Percentiles rank a stretch among this genome's conserved stretches.
phyloP scores from a whole-genome alignment of 805 yeast species.

The Cyberlindnera euphorbiiphila region DNA sequence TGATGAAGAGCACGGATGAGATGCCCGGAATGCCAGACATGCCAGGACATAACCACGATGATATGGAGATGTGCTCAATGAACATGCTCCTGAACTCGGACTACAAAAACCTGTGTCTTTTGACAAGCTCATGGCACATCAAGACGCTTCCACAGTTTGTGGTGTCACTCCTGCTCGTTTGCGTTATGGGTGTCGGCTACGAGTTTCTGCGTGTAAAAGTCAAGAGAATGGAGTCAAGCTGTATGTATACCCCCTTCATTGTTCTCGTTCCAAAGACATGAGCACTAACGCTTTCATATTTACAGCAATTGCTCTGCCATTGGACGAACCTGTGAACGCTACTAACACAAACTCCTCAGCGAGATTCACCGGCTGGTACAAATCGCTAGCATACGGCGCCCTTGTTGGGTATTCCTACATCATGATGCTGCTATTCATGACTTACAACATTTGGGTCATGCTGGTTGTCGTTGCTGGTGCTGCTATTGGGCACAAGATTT shows the following conservation, averaged over 20 bases:
- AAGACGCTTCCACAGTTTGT: slow-evolving; percentile 47
- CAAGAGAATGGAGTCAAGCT: slow-evolving; percentile 17
- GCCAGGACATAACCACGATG: slow-evolving; percentile 20
- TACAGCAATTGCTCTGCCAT: slow-evolving; percentile 8
- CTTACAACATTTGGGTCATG: slow-evolving; percentile 85
- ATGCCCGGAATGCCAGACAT: slow-evolving; percentile 22
- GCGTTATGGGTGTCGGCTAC: slow-evolving; percentile 49
- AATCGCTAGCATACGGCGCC: slow-evolving; percentile 50
- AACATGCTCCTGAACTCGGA: slow-evolving; percentile 80
- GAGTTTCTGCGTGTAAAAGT: slow-evolving; percentile 46
- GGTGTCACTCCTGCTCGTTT: slow-evolving; percentile 47
- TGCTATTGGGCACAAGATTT: slow-evolving; percentile 58
- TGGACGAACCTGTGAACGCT: slow-evolving; percentile 1
- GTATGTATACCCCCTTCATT: slow-evolving; percentile 17
- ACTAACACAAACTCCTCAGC: slow-evolving; percentile 11
- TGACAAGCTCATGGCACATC: slow-evolving; percentile 80
- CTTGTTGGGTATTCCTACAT: slow-evolving; percentile 69
- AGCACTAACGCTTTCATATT: slow-evolving; percentile 5
- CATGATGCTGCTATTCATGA: slow-evolving; percentile 81
- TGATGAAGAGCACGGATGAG: no score
- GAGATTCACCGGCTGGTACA: slow-evolving; percentile 26
- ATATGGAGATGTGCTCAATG: slow-evolving; percentile 45
- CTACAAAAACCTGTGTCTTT: slow-evolving; percentile 65
- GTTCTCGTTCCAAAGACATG: neutral
- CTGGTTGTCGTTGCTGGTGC: slow-evolving; percentile 70